These are phyloP conservation scores for Mycena sanguinolenta DNA, from an alignment of 768 basidiomycete species.

Conservation along the genomic window DNA sequence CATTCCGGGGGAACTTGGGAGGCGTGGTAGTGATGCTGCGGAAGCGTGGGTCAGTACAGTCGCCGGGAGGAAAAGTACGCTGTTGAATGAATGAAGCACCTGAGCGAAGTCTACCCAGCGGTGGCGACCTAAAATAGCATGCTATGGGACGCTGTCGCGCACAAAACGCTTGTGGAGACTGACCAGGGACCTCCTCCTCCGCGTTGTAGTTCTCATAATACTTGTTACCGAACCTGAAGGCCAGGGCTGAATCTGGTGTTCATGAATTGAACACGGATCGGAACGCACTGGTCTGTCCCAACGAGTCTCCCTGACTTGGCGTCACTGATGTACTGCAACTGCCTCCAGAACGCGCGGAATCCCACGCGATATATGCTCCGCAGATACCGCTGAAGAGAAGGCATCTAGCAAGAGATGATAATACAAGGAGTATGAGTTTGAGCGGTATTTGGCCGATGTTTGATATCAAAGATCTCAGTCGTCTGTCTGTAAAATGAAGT, in stretches of 20 bases:
- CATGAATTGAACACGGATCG: slow-evolving; percentile 1
- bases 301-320: slow-evolving; percentile 86
- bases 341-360: slow-evolving; percentile 89
- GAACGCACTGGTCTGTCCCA: slow-evolving; percentile 86
- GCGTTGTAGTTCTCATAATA: slow-evolving; percentile 94
- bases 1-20: slow-evolving; percentile 95
- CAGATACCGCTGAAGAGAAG: slow-evolving; percentile 81
- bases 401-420: slow-evolving; percentile 56
- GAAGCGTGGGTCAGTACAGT: slow-evolving; percentile 2
- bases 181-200: slow-evolving; percentile 91
- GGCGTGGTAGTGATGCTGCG: slow-evolving; percentile 88
- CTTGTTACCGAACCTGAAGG: slow-evolving; percentile 86
- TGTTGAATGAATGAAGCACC: slow-evolving; percentile 54
- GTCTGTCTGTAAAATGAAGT: too few species aligned
- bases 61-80: background rate
- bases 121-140: slow-evolving; percentile 78
- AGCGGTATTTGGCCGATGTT: slow-evolving; percentile 14
- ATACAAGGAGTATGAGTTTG: slow-evolving; percentile 18
- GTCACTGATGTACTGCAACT: slow-evolving; percentile 94
- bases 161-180: background rate
- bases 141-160: slow-evolving; percentile 16
- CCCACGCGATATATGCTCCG: slow-evolving; percentile 84
- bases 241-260: background rate
- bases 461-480: too few species aligned
- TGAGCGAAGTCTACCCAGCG: slow-evolving; percentile 97